Base-by-base conservation (phyloP, 2,329 filamentous ascomycete genomes). In the Trichoderma sp. region DNA sequence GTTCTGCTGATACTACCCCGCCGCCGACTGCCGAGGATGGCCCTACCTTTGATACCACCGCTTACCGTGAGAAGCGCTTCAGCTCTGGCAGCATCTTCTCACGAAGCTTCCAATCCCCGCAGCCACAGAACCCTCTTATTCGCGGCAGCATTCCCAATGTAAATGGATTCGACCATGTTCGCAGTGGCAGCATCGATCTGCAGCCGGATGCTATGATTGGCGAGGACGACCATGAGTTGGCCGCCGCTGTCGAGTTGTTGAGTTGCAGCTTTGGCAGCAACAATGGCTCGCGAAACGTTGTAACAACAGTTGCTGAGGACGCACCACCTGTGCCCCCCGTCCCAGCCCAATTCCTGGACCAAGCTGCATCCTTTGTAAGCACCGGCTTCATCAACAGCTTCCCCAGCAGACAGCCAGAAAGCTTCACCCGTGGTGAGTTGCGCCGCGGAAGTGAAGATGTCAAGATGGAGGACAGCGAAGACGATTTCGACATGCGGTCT, bases 1-100 rank as follows among this genome's bases (percentile, higher is more conserved):
- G 94, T 83, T 98, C 95, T 64, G 90, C 91, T 49, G 93, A 97
- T 78, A 98, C 94, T 59, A 97, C 95, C 18, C 96, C 96, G 56
- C 94, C 95, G 65, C 95, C 95, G 24, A 88, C 90, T 74, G 82
- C 85, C 71, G 63, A 66, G 26, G 92, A 95, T 69, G 85, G 87
- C 66, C 85, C 89, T 72, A 81, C 82, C 72, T 81, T 86, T 37
- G 82, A 85, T 67, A 86, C 83, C 66, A 79, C 81, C 64, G 81
- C 82, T 18, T 85, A 86, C 73, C 80, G 83, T 71, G 80, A 84
- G 74, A 90, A 91, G 80, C 84, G 88, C 66, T 86, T 87, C 74
- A 89, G 87, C 76, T 85, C 80, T 73, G 83, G 83, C 56, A 83
- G 83, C 71, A 84, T 82, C 24, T 88, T 89, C 80, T 92, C 92